Evolutionary conservation across 805 yeast genomes (phyloP).

Genomic region (Kuraishia floccosa): DNA sequence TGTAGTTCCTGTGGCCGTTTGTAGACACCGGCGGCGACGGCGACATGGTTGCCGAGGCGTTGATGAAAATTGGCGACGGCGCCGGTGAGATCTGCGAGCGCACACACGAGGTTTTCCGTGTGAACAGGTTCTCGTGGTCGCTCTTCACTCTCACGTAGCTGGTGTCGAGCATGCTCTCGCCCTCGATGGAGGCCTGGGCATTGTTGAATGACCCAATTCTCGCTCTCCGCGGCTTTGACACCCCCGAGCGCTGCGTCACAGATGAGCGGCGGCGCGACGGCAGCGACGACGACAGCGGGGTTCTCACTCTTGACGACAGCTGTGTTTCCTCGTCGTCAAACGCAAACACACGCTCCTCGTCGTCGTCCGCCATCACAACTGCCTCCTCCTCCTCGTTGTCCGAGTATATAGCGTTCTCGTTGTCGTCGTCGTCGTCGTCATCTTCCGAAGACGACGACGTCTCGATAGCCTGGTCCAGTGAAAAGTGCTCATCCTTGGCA

Average conservation of each 20-base stretch:
- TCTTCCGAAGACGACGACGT: slow-evolving; percentile 23
- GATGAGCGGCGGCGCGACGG: background rate
- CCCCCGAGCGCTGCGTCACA: slow-evolving; percentile 8
- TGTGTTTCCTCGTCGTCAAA: slow-evolving; percentile 11
- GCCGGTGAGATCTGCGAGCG: slow-evolving; percentile 12
- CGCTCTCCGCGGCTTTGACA: slow-evolving; percentile 2
- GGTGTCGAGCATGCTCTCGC: background rate
- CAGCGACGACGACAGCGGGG: background rate
- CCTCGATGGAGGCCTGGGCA: background rate
- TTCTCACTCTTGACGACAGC: slow-evolving; percentile 6
- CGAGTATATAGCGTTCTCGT: too few species aligned
- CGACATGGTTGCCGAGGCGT: background rate
- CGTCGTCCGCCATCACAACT: slow-evolving; percentile 22
- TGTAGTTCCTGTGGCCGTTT: slow-evolving; percentile 4
- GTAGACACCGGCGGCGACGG: slow-evolving; percentile 4
- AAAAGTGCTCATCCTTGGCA: slow-evolving; percentile 16
- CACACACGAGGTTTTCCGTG: background rate
- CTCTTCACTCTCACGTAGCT: background rate
- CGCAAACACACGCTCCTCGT: slow-evolving; percentile 19
- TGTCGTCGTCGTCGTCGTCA: slow-evolving; percentile 21
- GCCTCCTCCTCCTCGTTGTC: slow-evolving; percentile 21
- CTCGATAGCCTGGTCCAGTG: slow-evolving; percentile 25
- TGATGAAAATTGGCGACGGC: slow-evolving; percentile 6
- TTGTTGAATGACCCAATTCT: slow-evolving; percentile 1
- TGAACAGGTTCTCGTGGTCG: too few species aligned